These are phyloP conservation scores for Termitomyces bulborhizus DNA, from an alignment of 768 basidiomycete species.

Conservation along the genomic window DNA sequence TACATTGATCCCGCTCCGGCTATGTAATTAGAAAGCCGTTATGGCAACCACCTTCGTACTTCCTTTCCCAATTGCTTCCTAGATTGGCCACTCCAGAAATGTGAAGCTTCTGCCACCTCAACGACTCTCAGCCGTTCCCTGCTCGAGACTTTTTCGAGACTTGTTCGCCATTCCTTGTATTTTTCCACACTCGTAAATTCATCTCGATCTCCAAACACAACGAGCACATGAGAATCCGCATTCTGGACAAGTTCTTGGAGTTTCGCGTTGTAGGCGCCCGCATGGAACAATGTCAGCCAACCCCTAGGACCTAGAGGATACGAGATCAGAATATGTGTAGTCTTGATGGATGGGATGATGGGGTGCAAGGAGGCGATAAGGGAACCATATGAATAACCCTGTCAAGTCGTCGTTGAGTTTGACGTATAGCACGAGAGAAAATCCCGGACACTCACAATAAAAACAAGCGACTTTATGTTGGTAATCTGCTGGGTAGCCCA, in stretches of 20 bases:
- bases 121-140: slow-evolving; percentile 22
- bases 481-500: slow-evolving; percentile 42
- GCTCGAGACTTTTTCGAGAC: slow-evolving; percentile 23
- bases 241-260: slow-evolving; percentile 46
- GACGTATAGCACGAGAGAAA: neutral
- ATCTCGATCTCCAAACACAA: slow-evolving; percentile 64
- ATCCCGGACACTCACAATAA: slow-evolving; percentile 46
- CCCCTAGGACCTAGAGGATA: slow-evolving; percentile 68
- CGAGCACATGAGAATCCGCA: slow-evolving; percentile 43
- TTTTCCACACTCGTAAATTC: slow-evolving; percentile 56
- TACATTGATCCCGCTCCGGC: slow-evolving; percentile 6
- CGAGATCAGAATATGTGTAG: slow-evolving; percentile 65
- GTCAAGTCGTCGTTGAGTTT: slow-evolving; percentile 2
- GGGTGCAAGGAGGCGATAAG: slow-evolving; percentile 67
- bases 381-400: slow-evolving; percentile 84
- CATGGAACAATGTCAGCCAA: slow-evolving; percentile 64
- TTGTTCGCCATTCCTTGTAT: slow-evolving; percentile 51
- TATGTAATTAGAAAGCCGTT: slow-evolving; percentile 12
- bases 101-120: slow-evolving; percentile 44
- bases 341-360: slow-evolving; percentile 41
- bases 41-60: slow-evolving; percentile 31
- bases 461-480: slow-evolving; percentile 42
- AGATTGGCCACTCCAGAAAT: slow-evolving; percentile 57
- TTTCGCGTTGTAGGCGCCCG: slow-evolving; percentile 44
- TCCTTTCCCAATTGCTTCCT: slow-evolving; percentile 20